Evolutionary conservation across 2,329 filamentous ascomycete species (phyloP).

Genomic region (Polychaeton citri): DNA sequence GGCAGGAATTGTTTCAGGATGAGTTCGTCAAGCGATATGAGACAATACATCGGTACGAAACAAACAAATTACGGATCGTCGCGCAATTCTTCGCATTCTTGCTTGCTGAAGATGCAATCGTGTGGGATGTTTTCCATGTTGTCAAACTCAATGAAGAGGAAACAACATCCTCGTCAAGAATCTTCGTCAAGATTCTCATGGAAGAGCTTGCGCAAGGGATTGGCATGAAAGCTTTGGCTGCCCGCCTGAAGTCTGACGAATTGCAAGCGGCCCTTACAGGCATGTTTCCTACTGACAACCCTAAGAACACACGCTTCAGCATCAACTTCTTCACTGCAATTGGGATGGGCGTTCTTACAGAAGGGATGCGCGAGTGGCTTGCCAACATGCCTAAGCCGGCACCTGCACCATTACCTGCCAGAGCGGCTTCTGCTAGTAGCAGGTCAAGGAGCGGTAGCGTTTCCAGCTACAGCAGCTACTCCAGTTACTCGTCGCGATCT

Average conservation of each 20-base stretch:
- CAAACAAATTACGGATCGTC: constrained; percentile 87
- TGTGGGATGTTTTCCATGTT: constrained; percentile 76
- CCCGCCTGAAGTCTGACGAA: constrained; percentile 63
- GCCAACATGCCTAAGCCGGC: constrained; percentile 81
- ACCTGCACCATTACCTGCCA: constrained; percentile 49
- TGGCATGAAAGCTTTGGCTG: constrained; percentile 66
- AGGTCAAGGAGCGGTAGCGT: constrained; percentile 45
- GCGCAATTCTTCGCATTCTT: constrained; percentile 90
- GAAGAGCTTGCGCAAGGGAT: constrained; percentile 81
- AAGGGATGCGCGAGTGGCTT: constrained; percentile 84
- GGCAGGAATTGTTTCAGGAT: constrained; percentile 85
- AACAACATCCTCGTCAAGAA: constrained; percentile 88
- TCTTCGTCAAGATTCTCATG: constrained; percentile 97
- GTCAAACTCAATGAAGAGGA: constrained; percentile 93
- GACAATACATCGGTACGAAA: constrained; percentile 94
- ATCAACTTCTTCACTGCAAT: constrained; percentile 99
- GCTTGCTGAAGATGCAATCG: constrained; percentile 73
- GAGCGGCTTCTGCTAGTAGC: constrained; percentile 42
- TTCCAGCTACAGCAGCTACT: constrained; percentile 73
- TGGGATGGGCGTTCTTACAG: constrained; percentile 86
- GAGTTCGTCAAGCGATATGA: constrained; percentile 90
- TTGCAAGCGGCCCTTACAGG: constrained; percentile 68
- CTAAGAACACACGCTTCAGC: constrained; percentile 83
- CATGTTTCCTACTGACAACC: constrained; percentile 79
- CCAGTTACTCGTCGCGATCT: constrained; percentile 41